Base-by-base conservation (phyloP, 176 grass and related monocot genomes). In the Musa itinerans region DNA sequence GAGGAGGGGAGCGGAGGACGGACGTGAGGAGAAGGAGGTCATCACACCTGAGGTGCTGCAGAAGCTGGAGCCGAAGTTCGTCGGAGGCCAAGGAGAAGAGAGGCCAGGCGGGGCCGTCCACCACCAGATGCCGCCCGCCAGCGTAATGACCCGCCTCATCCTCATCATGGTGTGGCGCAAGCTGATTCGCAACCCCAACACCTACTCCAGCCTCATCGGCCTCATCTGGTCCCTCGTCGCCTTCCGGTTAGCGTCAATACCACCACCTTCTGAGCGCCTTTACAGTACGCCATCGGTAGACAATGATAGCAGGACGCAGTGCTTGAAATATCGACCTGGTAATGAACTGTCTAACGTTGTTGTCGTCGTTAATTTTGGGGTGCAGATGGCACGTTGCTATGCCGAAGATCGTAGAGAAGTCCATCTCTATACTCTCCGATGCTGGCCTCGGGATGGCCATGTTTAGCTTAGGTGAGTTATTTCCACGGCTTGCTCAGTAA, bases 121-220 rank as follows among this genome's bases (percentile, higher is more conserved):
- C 59, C 84, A 83, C 10, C 88, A 91, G 68, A 91, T 89, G 89
- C 93, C 93, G 20, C 85, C 93, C 62, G 78, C 93, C 29, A 90
- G 93, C 86, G 93, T 96, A 11, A 84, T 96, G 81, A 90, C 83
- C 0, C 78, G 93, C 12, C 89, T 96, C 11, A 92, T 96, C 69
- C 81, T 96, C 10, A 90, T 92, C 79, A 96, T 96, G 93, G 93
- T 96, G 55, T 99, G 95, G 90, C 95, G 95, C 76, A 99, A 94
- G 76, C 88, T 99, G 13, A 94, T 94, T 53, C 88, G 95, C 63
- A 99, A 99, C 61, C 95, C 95, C 5, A 99, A 94, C 90, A 94
- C 95, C 53, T 99, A 99, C 69, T 91, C 95, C 64, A 99, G 95
- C 75, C 75, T 99, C 65, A 65, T 96, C 74, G 92, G 89, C 66